Evolutionary conservation across 148 eudicot species (phyloP).

Genomic region (Spergularia marina): DNA sequence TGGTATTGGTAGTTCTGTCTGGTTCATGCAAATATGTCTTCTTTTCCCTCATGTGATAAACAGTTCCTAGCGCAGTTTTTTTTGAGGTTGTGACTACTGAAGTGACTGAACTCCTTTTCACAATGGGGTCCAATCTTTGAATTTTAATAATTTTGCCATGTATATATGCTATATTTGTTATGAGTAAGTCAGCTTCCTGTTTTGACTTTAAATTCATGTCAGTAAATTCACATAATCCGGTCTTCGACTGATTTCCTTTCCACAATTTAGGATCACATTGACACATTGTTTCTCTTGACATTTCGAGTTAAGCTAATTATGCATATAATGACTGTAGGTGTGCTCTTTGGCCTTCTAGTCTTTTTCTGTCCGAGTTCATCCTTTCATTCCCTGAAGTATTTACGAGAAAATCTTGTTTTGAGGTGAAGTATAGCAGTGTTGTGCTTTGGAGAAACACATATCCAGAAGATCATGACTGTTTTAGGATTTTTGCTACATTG

Average conservation of each 20-base stretch:
- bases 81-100: not conserved
- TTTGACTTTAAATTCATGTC: not conserved
- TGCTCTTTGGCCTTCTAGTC: constrained; percentile 92
- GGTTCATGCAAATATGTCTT: not conserved
- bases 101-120: not conserved
- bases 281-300: not conserved
- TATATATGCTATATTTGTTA: not conserved
- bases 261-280: too few species aligned
- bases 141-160: not conserved
- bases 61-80: not conserved
- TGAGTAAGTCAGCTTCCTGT: not conserved
- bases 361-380: constrained; percentile 86
- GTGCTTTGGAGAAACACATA: not conserved
- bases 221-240: not conserved
- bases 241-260: not conserved
- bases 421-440: constrained; percentile 49
- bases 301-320: constrained; percentile 14
- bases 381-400: constrained; percentile 79
- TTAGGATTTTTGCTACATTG: not conserved
- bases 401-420: constrained; percentile 65
- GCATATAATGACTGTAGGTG: constrained; percentile 49
- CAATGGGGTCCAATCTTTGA: not conserved
- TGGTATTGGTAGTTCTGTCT: not conserved
- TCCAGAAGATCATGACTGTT: not conserved
- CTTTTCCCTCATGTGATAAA: not conserved